Percentiles rank a stretch among this genome's conserved stretches.
Evolutionary conservation across 73 alveolate species (phyloP).

Genomic region (Tetrahymena malaccensis): DNA sequence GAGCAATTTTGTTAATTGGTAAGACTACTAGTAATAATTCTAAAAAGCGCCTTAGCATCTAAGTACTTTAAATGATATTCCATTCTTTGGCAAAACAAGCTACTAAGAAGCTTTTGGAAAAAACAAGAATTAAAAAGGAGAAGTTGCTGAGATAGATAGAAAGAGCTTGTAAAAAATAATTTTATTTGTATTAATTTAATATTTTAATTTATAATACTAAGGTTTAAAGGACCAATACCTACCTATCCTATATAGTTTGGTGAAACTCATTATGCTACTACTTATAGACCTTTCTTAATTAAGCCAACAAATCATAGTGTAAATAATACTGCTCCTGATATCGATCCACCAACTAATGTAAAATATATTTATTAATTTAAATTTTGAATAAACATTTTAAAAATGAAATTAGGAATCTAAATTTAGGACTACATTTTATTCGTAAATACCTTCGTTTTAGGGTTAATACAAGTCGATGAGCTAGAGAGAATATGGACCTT

Average conservation of each 20-base stretch:
- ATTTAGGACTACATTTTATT: background rate
- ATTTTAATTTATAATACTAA: background rate
- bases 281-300: background rate
- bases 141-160: background rate
- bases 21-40: background rate
- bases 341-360: background rate
- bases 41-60: background rate
- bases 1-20: background rate
- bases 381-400: background rate
- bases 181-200: background rate
- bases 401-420: background rate
- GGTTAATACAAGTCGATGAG: background rate
- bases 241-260: background rate
- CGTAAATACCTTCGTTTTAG: background rate
- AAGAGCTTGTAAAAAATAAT: background rate
- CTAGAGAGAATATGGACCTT: background rate
- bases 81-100: background rate
- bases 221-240: background rate
- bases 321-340: background rate
- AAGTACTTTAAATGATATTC: background rate
- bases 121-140: background rate
- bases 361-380: background rate
- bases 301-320: background rate
- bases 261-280: background rate
- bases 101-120: background rate